Conservation (phyloP, 1,139 yeast genomes). For the Suhomyces choctaworum region DNA sequence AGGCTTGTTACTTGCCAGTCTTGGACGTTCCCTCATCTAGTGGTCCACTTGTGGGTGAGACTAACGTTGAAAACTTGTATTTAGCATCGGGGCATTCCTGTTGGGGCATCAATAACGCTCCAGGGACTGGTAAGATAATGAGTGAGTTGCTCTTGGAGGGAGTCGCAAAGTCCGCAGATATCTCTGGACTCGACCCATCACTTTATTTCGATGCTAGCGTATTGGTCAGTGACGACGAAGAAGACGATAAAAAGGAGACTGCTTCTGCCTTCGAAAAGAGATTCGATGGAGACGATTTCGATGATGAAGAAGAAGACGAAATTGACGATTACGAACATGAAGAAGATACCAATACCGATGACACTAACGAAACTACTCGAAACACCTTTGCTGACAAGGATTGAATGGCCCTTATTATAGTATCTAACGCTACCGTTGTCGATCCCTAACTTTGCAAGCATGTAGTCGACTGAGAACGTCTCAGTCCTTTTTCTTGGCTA, state of each 20-base stretch:
- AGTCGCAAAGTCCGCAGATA: conserved; percentile 72
- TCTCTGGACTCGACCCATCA: conserved; percentile 80
- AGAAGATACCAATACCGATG: conserved; percentile 6
- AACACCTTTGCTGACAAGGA: conserved; percentile 2
- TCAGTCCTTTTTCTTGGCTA: conserved; percentile 11
- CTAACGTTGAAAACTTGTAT: conserved; percentile 75
- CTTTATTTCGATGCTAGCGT: conserved; percentile 77
- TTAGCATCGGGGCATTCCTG: conserved; percentile 94
- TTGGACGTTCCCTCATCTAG: conserved; percentile 87
- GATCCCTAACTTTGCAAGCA: too few relatives aligned
- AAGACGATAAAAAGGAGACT: conserved; percentile 18
- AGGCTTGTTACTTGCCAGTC: conserved; percentile 95
- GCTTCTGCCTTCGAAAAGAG: conserved; percentile 6
- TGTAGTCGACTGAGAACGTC: too few relatives aligned
- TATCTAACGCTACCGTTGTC: not conserved
- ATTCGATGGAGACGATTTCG: conserved; percentile 13
- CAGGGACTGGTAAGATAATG: conserved; percentile 92
- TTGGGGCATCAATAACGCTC: conserved; percentile 98
- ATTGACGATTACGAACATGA: conserved; percentile 4
- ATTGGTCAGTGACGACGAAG: conserved; percentile 43
- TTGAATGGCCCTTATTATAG: not conserved
- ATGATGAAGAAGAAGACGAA: conserved; percentile 10
- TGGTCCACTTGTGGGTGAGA: conserved; percentile 93
- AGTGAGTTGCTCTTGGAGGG: conserved; percentile 88
- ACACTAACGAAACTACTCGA: conserved; percentile 3